A percentile compares a stretch with the other conserved stretches of the same genome.
These are phyloP conservation scores for Borovskyia barvae DNA, from an alignment of 208 protist genomes.

Conservation along the genomic window DNA sequence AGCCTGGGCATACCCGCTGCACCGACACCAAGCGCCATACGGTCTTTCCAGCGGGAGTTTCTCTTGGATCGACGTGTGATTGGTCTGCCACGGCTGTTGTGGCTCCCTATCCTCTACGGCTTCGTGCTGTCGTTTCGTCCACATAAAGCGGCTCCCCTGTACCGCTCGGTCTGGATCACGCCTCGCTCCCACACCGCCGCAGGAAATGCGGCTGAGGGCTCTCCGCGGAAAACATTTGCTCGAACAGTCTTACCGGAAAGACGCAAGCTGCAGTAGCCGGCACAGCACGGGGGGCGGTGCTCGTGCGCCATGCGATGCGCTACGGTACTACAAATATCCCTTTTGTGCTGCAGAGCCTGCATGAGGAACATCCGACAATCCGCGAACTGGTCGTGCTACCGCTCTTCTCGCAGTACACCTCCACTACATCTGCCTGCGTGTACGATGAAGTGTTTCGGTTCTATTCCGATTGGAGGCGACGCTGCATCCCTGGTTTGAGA, in stretches of 20 bases:
- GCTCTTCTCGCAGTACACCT: constrained; percentile 64
- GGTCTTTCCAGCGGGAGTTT: constrained; percentile 28
- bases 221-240: constrained; percentile 9
- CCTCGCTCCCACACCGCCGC: constrained; percentile 3
- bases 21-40: constrained; percentile 12
- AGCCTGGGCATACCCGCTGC: constrained; percentile 32
- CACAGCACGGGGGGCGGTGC: neutral
- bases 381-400: constrained; percentile 40
- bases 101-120: constrained; percentile 44
- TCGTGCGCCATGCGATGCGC: constrained; percentile 28
- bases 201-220: constrained; percentile 14
- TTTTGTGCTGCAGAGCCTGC: constrained; percentile 4
- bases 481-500: constrained; percentile 34
- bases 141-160: constrained; percentile 16
- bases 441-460: constrained; percentile 47
- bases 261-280: neutral
- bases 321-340: constrained; percentile 31
- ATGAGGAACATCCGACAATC: constrained; percentile 10
- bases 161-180: constrained; percentile 35
- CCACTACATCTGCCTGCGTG: constrained; percentile 31
- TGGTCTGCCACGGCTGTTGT: constrained; percentile 36
- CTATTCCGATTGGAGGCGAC: constrained; percentile 11
- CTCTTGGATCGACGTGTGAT: constrained; percentile 47
- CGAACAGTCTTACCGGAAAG: constrained; percentile 5
- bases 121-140: constrained; percentile 52